phyloP scores from a whole-genome alignment of 805 yeast species.

The Brettanomyces anomalus region DNA sequence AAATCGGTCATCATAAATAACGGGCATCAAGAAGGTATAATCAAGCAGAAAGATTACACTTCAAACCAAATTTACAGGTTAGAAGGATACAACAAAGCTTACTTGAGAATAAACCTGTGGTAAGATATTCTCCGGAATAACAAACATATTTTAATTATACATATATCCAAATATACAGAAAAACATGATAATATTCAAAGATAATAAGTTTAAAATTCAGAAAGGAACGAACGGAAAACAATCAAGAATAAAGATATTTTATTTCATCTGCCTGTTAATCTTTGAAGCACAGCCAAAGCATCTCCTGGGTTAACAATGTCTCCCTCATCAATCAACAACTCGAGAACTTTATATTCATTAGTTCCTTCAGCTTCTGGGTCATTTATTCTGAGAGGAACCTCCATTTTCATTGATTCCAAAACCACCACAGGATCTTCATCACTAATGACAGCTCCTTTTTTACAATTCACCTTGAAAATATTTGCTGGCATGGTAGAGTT shows the following conservation, averaged over 20 bases:
- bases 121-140: no score
- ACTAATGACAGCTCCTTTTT: conserved; percentile 16
- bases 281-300: conserved; percentile 5
- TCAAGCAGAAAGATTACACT: no score
- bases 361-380: conserved; percentile 8
- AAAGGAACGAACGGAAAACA: not conserved
- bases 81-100: no score
- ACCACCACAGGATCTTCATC: conserved; percentile 17
- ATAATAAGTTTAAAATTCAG: no score
- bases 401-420: conserved; percentile 30
- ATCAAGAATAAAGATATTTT: not conserved
- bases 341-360: conserved; percentile 16
- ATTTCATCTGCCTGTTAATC: not conserved
- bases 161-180: no score
- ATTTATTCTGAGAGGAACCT: conserved; percentile 21
- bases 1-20: no score
- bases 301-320: conserved; percentile 27
- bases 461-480: conserved; percentile 22
- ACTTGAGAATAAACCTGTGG: no score
- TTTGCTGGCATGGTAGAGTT: conserved; percentile 26
- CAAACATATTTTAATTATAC: no score
- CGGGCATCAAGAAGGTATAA: no score
- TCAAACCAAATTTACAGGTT: no score
- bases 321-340: conserved; percentile 23
- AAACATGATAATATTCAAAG: no score